Base-by-base conservation (phyloP, 116 monocot species). In the Papilionanthe hybrid region DNA sequence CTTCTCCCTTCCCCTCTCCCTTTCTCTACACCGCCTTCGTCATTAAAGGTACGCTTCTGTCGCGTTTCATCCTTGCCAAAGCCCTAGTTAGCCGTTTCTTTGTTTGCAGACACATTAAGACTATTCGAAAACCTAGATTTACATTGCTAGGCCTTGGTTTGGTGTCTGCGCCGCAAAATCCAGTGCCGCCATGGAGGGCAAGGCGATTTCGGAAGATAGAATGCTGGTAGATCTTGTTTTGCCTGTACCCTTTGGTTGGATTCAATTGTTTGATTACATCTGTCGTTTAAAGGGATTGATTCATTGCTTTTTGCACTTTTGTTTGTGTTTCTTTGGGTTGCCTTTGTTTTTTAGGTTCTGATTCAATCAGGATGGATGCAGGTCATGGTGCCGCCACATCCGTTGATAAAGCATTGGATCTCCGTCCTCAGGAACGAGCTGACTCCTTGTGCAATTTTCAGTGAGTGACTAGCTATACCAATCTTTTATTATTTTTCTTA, bases 371-470 rank as follows among this genome's bases (percentile, higher is more conserved):
- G 37, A 49, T 71, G 79, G 12, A 11, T 79, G 80, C 77, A 94
- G 97, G 97, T 94, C 45, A 86, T 94, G 74, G 97, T 97, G 10
- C 97, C 97, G 63, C 97, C 97, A 17, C 97, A 97, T 81, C 94
- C 94, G 18, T 67, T 97, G 86, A 89, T 97, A 82, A 97, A 97
- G 84, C 97, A 97, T 81, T 94, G 94, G 94, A 83, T 94, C 68
- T 89, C 97, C 72, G 91, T 97, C 29, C 89, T 97, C 43, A 89
- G 97, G 77, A 97, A 97, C 56, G 89, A 92, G 81, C 85, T 85
- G 69, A 96, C 93, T 9, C 96, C 94, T 23, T 88, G 86, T 67
- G 83, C 92, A 5, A 88, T 97, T 71, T 97, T 97, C 53, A 97
- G 97, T 94, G 78, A 93, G 94, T 83, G 18, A 65, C 13, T 30